Base-by-base conservation (phyloP, 176 grass and related monocot species). In the Pharus latifolius region DNA sequence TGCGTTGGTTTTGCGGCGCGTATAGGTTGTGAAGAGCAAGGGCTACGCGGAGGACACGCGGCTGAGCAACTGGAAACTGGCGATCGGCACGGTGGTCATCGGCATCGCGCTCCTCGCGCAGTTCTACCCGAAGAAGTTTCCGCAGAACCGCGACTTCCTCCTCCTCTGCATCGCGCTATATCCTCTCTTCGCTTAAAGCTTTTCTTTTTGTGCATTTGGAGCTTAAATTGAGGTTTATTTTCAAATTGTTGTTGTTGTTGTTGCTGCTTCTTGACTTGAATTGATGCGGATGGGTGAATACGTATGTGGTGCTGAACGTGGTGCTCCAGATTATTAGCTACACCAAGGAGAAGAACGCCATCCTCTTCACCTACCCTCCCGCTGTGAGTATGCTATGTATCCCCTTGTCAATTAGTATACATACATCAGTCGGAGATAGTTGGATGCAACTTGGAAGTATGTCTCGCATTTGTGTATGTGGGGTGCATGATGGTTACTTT, bases 121-220 rank as follows among this genome's bases (percentile, higher is more conserved):
- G 69, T 99, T 99, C 79, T 99, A 99, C 82, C 89, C 86, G 4
- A 99, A 99, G 84, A 99, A 99, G 82, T 99, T 99, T 51, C 95
- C 90, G 3, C 84, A 97, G 70, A 99, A 99, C 71, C 85, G 82
- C 71, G 84, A 94, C 34, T 85, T 99, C 62, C 87, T 99, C 61
- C 75, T 99, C 27, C 67, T 49, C 14, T 94, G 95, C 90, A 99
- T 94, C 60, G 85, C 72, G 28, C 78, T 90, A 99, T 99, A 99
- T 99, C 95, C 90, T 99, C 69, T 61, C 9, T 55, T 65, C 27
- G 12, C 56, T 56, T n/a, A n/a, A n/a, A n/a, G 34, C 31, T 32
- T 35, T 70, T 59, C 26, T 3, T 14, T 8, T 42, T 17, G 16
- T 65, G 65, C 18, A 29, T 51, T 75, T 26, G 31, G 32, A n/a